A percentile compares a stretch with the other conserved stretches of the same genome.
These are phyloP conservation scores for Gossypium mustelinum DNA, from an alignment of 345 rosid species.

Conservation along the genomic window DNA sequence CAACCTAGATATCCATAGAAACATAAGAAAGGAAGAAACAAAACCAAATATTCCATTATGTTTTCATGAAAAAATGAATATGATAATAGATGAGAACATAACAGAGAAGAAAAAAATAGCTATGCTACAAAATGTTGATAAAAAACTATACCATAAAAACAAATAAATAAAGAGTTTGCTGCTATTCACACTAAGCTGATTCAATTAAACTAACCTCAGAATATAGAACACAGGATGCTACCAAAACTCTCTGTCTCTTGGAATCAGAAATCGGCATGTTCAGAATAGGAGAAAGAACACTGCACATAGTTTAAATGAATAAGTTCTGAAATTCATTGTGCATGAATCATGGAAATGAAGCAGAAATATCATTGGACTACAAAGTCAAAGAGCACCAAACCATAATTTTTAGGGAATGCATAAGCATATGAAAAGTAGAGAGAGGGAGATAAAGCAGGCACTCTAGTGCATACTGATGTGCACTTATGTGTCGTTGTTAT, in stretches of 20 bases:
- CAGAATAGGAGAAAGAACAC: conserved; percentile 94
- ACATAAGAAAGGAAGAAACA: neutral
- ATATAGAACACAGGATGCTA: conserved; percentile 91
- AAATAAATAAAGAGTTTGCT: neutral
- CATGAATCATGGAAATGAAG: neutral
- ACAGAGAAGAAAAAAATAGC: conserved; percentile 1
- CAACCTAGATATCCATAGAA: neutral
- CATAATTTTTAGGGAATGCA: neutral
- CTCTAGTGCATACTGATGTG: neutral
- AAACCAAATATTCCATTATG: neutral
- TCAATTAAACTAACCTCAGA: conserved; percentile 81
- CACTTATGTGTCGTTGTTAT: neutral
- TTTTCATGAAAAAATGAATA: conserved; percentile 16
- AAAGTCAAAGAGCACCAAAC: conserved; percentile 1
- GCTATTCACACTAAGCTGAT: conserved; percentile 13
- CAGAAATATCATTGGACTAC: neutral
- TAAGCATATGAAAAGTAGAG: neutral
- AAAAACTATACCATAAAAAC: conserved; percentile 3
- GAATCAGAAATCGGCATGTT: conserved; percentile 98
- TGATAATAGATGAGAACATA: conserved; percentile 13
- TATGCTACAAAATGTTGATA: neutral
- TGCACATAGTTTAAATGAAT: conserved; percentile 30
- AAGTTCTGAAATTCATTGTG: neutral
- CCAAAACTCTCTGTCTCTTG: conserved; percentile 94
- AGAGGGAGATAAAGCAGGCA: neutral